phyloP scores from a whole-genome alignment of 106 monocot species.

The Allium sativum region DNA sequence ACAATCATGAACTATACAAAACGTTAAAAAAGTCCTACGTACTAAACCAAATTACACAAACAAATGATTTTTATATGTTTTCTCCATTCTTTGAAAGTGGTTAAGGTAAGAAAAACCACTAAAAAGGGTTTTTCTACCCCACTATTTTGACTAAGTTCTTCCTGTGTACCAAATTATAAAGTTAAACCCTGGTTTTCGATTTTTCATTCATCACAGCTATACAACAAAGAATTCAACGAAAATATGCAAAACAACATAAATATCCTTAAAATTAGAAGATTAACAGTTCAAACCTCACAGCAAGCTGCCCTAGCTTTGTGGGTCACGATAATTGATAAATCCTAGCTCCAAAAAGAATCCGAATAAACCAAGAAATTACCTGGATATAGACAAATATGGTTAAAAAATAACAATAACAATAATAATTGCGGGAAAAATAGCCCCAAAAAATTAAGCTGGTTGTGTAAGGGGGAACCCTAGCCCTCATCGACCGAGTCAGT shows the following conservation, averaged over 20 bases:
- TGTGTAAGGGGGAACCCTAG: conserved; percentile 3
- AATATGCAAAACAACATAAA: neutral
- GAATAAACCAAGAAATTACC: too few relatives aligned
- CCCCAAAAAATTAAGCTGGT: neutral
- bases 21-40: too few relatives aligned
- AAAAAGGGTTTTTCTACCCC: neutral
- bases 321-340: too few relatives aligned
- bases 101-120: neutral
- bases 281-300: too few relatives aligned
- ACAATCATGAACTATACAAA: neutral
- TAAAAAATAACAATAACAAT: too few relatives aligned
- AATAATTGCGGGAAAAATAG: too few relatives aligned
- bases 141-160: neutral
- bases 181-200: neutral
- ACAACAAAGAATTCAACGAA: neutral
- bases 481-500: conserved; percentile 3
- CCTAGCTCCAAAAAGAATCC: too few relatives aligned
- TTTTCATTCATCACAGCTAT: neutral
- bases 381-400: too few relatives aligned
- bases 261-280: neutral
- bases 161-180: neutral
- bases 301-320: too few relatives aligned
- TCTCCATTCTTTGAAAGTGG: neutral
- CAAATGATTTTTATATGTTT: neutral
- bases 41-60: neutral